Percentiles rank a stretch among this genome's conserved stretches.
Evolutionary conservation across 2,329 filamentous ascomycete genomes (phyloP).

Genomic region (Calonectria pseudoturangicola): DNA sequence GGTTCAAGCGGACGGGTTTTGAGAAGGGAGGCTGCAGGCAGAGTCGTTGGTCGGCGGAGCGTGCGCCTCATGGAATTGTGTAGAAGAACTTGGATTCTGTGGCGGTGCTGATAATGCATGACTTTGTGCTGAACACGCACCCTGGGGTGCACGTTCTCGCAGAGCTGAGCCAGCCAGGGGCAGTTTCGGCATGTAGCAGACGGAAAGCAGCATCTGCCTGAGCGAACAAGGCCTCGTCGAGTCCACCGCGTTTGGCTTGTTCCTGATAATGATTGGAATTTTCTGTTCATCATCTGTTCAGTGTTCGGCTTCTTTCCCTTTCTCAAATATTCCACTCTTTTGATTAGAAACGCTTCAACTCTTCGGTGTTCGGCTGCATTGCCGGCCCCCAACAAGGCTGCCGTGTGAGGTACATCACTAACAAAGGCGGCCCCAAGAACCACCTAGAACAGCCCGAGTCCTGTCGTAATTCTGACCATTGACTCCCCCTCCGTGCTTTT

Average conservation of each 20-base stretch:
- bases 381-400: conserved; percentile 47
- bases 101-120: conserved; percentile 61
- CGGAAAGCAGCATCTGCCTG: neutral
- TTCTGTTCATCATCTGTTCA: neutral
- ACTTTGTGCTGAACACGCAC: conserved; percentile 43
- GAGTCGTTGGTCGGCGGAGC: conserved; percentile 53
- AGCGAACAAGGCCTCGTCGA: neutral
- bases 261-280: neutral
- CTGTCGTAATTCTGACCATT: conserved; percentile 27
- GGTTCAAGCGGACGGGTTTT: conserved; percentile 53
- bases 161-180: neutral
- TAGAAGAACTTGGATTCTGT: conserved; percentile 65
- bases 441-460: conserved; percentile 41
- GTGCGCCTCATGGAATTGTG: conserved; percentile 65
- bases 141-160: conserved; percentile 12
- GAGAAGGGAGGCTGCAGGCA: conserved; percentile 58
- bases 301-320: neutral
- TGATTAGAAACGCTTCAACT: neutral
- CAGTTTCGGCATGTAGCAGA: neutral
- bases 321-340: neutral
- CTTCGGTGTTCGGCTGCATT: neutral
- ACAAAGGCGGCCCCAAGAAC: conserved; percentile 41
- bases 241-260: neutral
- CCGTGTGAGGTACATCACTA: conserved; percentile 49
- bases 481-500: conserved; percentile 43